Conservation (phyloP, 805 yeast genomes). For the Nakazawaea siamensis region DNA sequence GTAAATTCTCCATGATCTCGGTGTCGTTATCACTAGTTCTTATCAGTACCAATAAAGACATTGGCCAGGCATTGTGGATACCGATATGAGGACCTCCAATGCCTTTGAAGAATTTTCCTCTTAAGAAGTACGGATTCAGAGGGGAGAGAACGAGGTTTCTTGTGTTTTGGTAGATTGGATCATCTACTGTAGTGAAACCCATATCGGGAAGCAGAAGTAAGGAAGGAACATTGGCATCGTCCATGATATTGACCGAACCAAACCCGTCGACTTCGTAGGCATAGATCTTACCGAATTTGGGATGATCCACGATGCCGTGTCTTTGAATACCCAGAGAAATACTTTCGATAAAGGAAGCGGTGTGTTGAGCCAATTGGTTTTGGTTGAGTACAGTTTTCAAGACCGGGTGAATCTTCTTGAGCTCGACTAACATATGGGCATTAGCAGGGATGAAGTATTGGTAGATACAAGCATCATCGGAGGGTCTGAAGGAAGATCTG, state of each 20-base stretch:
- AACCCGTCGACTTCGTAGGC: constrained; percentile 90
- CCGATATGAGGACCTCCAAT: constrained; percentile 93
- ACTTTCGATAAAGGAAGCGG: constrained; percentile 28
- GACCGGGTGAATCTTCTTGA: constrained; percentile 27
- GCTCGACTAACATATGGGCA: constrained; percentile 63
- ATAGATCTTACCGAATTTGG: constrained; percentile 63
- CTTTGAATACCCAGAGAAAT: constrained; percentile 51
- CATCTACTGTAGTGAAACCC: constrained; percentile 46
- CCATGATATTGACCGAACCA: constrained; percentile 70
- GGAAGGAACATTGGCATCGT: constrained; percentile 88
- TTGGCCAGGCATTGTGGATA: constrained; percentile 79
- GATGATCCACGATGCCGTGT: constrained; percentile 62
- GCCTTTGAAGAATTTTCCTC: constrained; percentile 60
- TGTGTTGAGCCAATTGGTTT: constrained; percentile 16
- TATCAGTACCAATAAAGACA: constrained; percentile 70
- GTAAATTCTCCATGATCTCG: constrained; percentile 48
- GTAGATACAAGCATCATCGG: constrained; percentile 77
- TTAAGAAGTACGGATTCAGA: constrained; percentile 64
- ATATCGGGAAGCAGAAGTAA: constrained; percentile 71
- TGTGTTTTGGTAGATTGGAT: constrained; percentile 67
- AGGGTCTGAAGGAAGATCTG: constrained; percentile 82
- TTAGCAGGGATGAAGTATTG: constrained; percentile 84
- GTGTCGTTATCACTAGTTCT: constrained; percentile 67
- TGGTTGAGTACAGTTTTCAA: constrained; percentile 15
- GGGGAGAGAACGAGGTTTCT: constrained; percentile 64